Base-by-base conservation (phyloP, 2,329 filamentous ascomycete genomes). In the Septoria linicola region DNA sequence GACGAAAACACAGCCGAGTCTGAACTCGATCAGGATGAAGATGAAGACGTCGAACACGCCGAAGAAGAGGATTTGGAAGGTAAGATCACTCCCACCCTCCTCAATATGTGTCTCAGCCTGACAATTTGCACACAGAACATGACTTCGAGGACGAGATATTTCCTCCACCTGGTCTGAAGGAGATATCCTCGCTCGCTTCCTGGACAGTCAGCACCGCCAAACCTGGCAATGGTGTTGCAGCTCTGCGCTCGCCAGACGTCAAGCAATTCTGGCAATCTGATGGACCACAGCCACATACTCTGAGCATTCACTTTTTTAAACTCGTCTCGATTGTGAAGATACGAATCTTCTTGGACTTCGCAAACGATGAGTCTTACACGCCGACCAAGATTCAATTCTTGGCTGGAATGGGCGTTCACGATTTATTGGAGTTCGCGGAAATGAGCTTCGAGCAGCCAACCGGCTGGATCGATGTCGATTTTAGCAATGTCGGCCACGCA, bases 361-460 rank as follows among this genome's bases (percentile, higher is more conserved):
- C 86, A 56, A 82, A 89, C 47, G 93, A 99, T 70, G 93, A 99
- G 72, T 93, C 88, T 36, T 99, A 99, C 70, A 99, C 93, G 2
- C 93, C 93, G 0, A 97, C 91, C 1, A 88, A 90, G 63, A 95
- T 99, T 64, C 76, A 87, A 40, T 90, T 97, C 66, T 82, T 87
- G 31, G 92, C 91, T 0, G 93, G 93, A 10, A 96, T 89, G 57
- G 89, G 90, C 37, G 87, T 90, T 59, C 93, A 97, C 69, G 90
- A 95, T 65, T 81, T 97, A 8, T 86, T 95, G 47, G 87, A 93
- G 57, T 97, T 96, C 69, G 84, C 85, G 1, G 84, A 84, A 19
- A 86, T 96, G 77, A 80, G 82, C 57, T 84, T 96, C 19, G 82
- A 84, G 58, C 84, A 83, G 52, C 92, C 92, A 0, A 80, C 84